phyloP scores from a whole-genome alignment of 139 green algal species.

The Chlamydomonas sp. region DNA sequence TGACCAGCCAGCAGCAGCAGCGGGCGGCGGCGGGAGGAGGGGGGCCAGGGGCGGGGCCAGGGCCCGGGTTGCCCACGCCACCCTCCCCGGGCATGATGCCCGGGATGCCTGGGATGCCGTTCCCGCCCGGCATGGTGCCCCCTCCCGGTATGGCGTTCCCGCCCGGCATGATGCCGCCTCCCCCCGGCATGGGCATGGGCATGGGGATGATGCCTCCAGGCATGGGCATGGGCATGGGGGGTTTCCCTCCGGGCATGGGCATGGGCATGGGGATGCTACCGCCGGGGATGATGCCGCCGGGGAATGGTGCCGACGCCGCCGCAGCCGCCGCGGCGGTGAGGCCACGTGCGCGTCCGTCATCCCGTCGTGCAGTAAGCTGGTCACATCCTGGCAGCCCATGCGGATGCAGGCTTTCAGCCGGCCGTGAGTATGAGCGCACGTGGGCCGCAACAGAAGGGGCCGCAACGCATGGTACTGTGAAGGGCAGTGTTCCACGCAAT shows the following conservation, averaged over 20 bases:
- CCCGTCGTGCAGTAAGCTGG: too few species aligned
- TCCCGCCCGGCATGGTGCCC: not conserved
- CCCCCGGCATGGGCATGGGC: not conserved
- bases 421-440: too few species aligned
- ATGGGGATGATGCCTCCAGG: not conserved
- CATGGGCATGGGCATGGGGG: not conserved
- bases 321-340: not conserved
- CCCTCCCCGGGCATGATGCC: not conserved
- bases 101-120: not conserved
- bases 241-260: too few species aligned
- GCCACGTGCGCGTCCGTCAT: too few species aligned
- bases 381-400: too few species aligned
- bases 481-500: too few species aligned
- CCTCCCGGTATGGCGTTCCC: not conserved
- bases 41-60: not conserved
- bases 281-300: not conserved
- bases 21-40: not conserved
- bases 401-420: too few species aligned
- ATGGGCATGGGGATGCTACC: not conserved
- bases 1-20: not conserved
- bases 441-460: too few species aligned
- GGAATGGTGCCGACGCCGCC: not conserved
- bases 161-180: not conserved
- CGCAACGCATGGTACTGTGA: too few species aligned
- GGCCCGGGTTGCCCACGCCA: not conserved